Conservation (phyloP, 108 stramenopile species). For the Skeletonema grethae region DNA sequence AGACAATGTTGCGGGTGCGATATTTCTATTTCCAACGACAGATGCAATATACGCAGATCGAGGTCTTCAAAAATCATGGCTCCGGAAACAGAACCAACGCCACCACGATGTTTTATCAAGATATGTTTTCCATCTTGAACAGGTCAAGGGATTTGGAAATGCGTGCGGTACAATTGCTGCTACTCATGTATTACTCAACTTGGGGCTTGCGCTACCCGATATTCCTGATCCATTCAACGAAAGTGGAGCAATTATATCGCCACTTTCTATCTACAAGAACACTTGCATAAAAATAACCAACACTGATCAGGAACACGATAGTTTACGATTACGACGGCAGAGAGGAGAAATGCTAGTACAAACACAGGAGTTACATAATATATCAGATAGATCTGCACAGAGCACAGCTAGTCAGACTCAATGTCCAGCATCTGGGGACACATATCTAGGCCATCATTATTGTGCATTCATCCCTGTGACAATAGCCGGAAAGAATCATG, state of each 20-base stretch:
- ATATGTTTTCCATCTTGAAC: conserved; percentile 9
- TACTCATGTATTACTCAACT: neutral
- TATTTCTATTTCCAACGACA: neutral
- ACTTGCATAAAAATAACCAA: neutral
- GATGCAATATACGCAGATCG: neutral
- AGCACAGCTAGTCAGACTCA: conserved; percentile 3
- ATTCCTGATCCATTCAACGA: conserved; percentile 9
- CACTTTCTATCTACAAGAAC: neutral
- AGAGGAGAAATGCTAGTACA: conserved; percentile 5
- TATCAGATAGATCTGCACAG: neutral
- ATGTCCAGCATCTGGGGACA: conserved; percentile 5
- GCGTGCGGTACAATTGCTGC: conserved; percentile 11
- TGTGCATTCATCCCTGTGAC: neutral
- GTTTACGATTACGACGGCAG: neutral
- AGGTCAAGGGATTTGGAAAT: conserved; percentile 12
- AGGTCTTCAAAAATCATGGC: neutral
- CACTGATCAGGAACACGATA: neutral
- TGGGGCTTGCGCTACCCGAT: neutral
- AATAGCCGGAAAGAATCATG: neutral
- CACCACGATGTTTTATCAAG: neutral
- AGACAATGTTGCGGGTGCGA: neutral
- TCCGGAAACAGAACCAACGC: neutral
- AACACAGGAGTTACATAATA: neutral
- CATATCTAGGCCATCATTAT: conserved; percentile 12
- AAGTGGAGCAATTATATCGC: neutral